phyloP scores from a whole-genome alignment of 1,284 basidiomycete genomes.

The Trichosporon sp. region DNA sequence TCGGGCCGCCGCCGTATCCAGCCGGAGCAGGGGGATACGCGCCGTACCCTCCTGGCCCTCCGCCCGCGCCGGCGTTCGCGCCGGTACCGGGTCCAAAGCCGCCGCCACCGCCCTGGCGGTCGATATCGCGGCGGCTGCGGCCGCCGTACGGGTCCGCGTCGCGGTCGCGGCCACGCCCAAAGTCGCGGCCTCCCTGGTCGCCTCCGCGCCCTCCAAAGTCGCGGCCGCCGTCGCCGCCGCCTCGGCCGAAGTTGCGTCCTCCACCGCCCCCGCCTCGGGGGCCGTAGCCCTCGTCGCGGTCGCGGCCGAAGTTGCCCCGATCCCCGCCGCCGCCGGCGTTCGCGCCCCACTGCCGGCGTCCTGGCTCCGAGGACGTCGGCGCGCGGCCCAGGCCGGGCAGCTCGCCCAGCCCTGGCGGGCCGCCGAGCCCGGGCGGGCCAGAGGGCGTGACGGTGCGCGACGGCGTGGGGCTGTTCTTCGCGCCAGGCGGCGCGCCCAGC shows the following conservation, averaged over 20 bases:
- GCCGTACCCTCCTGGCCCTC: conserved; percentile 23
- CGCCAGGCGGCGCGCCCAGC: neutral
- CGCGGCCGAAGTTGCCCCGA: neutral
- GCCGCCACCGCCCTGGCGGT: neutral
- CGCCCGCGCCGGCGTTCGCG: neutral
- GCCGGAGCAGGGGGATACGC: conserved; percentile 7
- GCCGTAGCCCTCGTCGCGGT: neutral
- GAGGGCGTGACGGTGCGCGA: conserved; percentile 8
- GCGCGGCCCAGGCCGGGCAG: neutral
- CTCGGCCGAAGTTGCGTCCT: conserved; percentile 8
- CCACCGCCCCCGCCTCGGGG: neutral
- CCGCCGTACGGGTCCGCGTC: conserved; percentile 1
- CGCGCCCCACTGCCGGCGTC: conserved; percentile 10
- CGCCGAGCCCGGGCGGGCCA: conserved; percentile 5
- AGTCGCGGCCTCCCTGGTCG: conserved; percentile 26
- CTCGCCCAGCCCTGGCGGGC: neutral
- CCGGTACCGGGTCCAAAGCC: neutral
- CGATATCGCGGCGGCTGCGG: neutral
- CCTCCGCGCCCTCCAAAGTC: conserved; percentile 31
- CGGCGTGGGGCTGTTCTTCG: neutral
- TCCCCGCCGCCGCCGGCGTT: conserved; percentile 22
- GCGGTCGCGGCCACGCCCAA: conserved; percentile 14
- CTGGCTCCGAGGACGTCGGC: neutral
- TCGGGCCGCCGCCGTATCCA: conserved; percentile 8
- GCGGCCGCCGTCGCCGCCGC: conserved; percentile 28